Base-by-base conservation (phyloP, 2,329 filamentous ascomycete species). In the Rhynchosporium graminicola region DNA sequence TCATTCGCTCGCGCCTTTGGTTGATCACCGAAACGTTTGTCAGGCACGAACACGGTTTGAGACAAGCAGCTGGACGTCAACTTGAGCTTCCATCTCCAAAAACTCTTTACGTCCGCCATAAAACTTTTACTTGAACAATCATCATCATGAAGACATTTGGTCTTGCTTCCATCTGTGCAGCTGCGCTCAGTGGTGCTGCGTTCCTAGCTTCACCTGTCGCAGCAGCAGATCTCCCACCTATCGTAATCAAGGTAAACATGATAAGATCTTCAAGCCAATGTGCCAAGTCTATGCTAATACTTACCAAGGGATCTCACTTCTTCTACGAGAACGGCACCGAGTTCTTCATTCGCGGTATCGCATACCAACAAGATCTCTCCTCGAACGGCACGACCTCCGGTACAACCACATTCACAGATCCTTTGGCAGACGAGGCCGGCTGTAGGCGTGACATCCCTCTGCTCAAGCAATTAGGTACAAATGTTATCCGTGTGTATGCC, bases 401-500 rank as follows among this genome's bases (percentile, higher is more conserved):
- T 60, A 75, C 74, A 63, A 75, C 77, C 61, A 81, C 81, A 65
- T 98, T 93, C 81, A 83, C 81, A 67, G 95, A 99, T 75, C 94
- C 95, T 63, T 86, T 99, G 46, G 83, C 91, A 69, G 86, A 96
- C 73, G 77, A 79, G 62, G 78, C 80, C 40, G 77, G 79, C 69
- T 98, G 95, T 83, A 84, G 85, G 76, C 91, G 94, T 71, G 95
- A 99, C 75, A 85, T 99, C 55, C 91, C 92, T 52, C 85, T 90
- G 71, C 83, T 99, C 69, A 76, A 84, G 75, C 80, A 91, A 76
- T 84, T 97, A 65, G 83, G 87, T 67, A 97, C 92, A 78, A 99
- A 99, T 80, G 87, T 88, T 71, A 94, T 99, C 77, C 94, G 95
- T 77, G 93, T 95, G 61, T 99, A 99, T 77, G 92, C 94, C 71